Evolutionary conservation across 139 green algal species (phyloP).

Genomic region (Picochlorum sp.): DNA sequence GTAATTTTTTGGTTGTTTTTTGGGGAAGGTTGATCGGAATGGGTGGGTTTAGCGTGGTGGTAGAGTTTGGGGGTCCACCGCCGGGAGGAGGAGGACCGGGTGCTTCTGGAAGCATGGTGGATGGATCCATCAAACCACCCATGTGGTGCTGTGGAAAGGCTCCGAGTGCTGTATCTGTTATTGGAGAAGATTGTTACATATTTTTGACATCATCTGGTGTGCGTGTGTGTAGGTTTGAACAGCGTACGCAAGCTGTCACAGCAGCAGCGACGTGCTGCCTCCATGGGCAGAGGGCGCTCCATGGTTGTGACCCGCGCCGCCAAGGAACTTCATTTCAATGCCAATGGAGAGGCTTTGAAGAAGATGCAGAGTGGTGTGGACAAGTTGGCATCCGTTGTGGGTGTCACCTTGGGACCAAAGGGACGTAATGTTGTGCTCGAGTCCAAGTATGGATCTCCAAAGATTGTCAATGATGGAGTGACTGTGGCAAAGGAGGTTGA

Average conservation of each 20-base stretch:
- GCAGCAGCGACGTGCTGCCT: background rate
- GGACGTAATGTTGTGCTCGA: slow-evolving; percentile 98
- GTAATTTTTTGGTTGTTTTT: no score
- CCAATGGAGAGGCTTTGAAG: slow-evolving; percentile 93
- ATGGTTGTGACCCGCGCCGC: slow-evolving; percentile 41
- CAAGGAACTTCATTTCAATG: slow-evolving; percentile 99
- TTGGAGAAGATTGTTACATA: no score
- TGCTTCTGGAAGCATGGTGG: slow-evolving; percentile 1
- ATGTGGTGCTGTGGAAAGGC: background rate
- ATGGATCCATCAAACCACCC: background rate
- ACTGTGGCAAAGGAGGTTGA: slow-evolving; percentile 93
- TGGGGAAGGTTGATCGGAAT: background rate
- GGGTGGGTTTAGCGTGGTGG: background rate
- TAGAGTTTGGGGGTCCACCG: background rate
- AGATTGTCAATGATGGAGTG: slow-evolving; percentile 99
- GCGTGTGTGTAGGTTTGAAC: background rate
- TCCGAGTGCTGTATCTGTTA: no score
- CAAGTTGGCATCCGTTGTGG: slow-evolving; percentile 96
- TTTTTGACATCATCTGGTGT: background rate
- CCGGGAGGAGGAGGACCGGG: background rate
- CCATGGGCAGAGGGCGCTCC: background rate
- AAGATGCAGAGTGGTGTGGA: slow-evolving; percentile 91
- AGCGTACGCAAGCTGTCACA: no score
- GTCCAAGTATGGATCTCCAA: slow-evolving; percentile 96
- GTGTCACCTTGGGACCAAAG: slow-evolving; percentile 99